Base-by-base conservation (phyloP, 2,329 filamentous ascomycete species). In the Venturia effusa region DNA sequence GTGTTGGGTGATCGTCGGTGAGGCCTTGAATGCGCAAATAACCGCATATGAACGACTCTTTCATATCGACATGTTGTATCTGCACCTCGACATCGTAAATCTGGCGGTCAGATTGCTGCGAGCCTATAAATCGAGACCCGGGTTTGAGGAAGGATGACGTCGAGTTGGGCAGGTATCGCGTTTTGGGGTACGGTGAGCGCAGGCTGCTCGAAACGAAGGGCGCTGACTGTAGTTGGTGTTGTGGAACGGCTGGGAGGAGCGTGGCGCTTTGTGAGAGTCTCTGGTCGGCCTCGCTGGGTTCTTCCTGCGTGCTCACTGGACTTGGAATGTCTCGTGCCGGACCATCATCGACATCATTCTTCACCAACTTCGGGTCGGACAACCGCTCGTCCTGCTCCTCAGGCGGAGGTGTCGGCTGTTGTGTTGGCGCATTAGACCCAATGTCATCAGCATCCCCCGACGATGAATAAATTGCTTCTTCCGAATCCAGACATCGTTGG, bases 71-170 rank as follows among this genome's bases (percentile, higher is more conserved):
- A 76, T 97, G 88, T 76, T 97, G 96, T 69, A 99, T 91, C 73
- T 97, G 92, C 1, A 99, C 94, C 71, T 97, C 89, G 0, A 99
- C 94, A 67, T 96, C 91, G 74, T 99, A 99, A 11, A 90, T 84
- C 73, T 96, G 92, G 66, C 89, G 85, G 73, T 97, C 93, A 2
- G 93, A 97, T 72, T 93, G 89, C 71, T 99, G 94, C 17, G 89
- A 96, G 64, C 94, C 94, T 65, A 84, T 83, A 72, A 97, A 99
- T 70, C 85, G 89, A 76, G 91, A 96, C 22, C 92, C 92, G 2
- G 92, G 85, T 57, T 91, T 88, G 64, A 99, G 80, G 74, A 88
- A 95, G 0, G 91, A 94, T 0, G 90, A 96, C 1, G 90, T 87
- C n/a, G 89, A 86, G 63, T 86, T 86, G 2, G 92, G 88, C 64